A percentile compares a stretch with the other conserved stretches of the same genome.
These are phyloP conservation scores for Phytophthora chlamydospora DNA, from an alignment of 352 stramenopile species.

Conservation along the genomic window DNA sequence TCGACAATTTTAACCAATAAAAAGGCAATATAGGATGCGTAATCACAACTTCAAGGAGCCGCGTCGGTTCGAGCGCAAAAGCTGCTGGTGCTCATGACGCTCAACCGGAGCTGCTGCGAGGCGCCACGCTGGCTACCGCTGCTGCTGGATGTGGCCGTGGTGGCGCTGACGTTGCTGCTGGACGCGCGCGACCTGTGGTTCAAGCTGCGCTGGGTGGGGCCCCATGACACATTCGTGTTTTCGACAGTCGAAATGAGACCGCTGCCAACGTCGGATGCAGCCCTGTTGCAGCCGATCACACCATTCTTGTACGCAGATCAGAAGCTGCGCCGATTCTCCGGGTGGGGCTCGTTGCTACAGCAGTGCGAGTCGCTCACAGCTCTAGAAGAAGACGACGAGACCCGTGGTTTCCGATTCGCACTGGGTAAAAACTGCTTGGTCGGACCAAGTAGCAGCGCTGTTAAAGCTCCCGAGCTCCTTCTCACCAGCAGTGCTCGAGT, in stretches of 20 bases:
- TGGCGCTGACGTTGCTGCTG: slow-evolving; percentile 42
- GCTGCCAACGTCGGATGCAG: slow-evolving; percentile 18
- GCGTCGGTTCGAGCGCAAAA: slow-evolving; percentile 26
- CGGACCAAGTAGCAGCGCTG: slow-evolving; percentile 24
- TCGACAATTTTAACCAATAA: slow-evolving; percentile 18
- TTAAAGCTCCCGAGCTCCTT: slow-evolving; percentile 41
- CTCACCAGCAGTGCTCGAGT: slow-evolving; percentile 49
- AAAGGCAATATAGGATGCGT: not conserved
- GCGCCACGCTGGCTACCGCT: slow-evolving; percentile 25
- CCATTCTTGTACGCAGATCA: slow-evolving; percentile 23
- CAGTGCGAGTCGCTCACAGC: slow-evolving; percentile 45
- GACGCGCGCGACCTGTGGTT: slow-evolving; percentile 65
- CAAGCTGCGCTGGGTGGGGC: slow-evolving; percentile 59
- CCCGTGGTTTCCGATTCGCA: slow-evolving; percentile 24
- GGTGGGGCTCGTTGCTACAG: slow-evolving; percentile 58
- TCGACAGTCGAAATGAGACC: slow-evolving; percentile 32
- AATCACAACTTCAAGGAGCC: slow-evolving; percentile 10
- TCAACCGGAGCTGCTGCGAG: not conserved
- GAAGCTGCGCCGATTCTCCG: slow-evolving; percentile 30
- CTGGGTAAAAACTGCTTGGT: slow-evolving; percentile 54
- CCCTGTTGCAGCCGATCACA: slow-evolving; percentile 9
- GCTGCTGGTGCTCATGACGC: slow-evolving; percentile 8
- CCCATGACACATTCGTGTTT: slow-evolving; percentile 48
- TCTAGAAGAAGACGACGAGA: slow-evolving; percentile 16
- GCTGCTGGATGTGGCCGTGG: slow-evolving; percentile 37